Evolutionary conservation across 345 rosid genomes (phyloP).

Genomic region (Iberis pinnata): DNA sequence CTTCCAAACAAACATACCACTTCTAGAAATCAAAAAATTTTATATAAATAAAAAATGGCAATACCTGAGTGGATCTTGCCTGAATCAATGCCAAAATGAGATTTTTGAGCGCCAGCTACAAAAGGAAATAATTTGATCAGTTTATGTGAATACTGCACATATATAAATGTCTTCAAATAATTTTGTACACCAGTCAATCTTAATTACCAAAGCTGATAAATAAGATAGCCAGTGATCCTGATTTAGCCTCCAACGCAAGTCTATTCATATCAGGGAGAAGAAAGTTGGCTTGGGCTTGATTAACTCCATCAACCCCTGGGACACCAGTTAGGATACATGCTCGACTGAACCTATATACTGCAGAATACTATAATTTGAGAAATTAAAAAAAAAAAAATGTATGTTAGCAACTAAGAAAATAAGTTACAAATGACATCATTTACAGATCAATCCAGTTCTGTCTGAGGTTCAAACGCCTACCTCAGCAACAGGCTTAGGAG

Average conservation of each 20-base stretch:
- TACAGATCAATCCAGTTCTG: neutral
- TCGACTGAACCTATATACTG: slow-evolving; percentile 76
- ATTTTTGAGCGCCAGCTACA: slow-evolving; percentile 69
- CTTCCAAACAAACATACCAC: neutral
- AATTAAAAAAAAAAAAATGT: slow-evolving; percentile 14
- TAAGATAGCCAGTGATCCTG: slow-evolving; percentile 71
- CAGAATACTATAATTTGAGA: slow-evolving; percentile 67
- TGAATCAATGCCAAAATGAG: slow-evolving; percentile 52
- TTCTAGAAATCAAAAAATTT: neutral
- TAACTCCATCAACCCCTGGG: slow-evolving; percentile 56
- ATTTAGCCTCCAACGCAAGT: slow-evolving; percentile 70
- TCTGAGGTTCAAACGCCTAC: slow-evolving; percentile 33
- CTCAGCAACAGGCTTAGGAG: slow-evolving; percentile 51
- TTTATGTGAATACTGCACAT: slow-evolving; percentile 8
- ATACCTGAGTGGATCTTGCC: slow-evolving; percentile 54
- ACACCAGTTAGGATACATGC: slow-evolving; percentile 70
- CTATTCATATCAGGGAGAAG: slow-evolving; percentile 77
- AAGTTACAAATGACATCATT: slow-evolving; percentile 1
- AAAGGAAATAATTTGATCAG: slow-evolving; percentile 21
- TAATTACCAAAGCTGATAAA: slow-evolving; percentile 72
- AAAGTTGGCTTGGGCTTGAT: slow-evolving; percentile 65
- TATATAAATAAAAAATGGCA: slow-evolving; percentile 1
- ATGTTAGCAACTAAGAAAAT: slow-evolving; percentile 24
- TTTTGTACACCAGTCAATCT: slow-evolving; percentile 5
- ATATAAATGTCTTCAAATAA: slow-evolving; percentile 12